Evolutionary conservation across 257 asterid species (phyloP).

Genomic region (Solanum clarkiae): DNA sequence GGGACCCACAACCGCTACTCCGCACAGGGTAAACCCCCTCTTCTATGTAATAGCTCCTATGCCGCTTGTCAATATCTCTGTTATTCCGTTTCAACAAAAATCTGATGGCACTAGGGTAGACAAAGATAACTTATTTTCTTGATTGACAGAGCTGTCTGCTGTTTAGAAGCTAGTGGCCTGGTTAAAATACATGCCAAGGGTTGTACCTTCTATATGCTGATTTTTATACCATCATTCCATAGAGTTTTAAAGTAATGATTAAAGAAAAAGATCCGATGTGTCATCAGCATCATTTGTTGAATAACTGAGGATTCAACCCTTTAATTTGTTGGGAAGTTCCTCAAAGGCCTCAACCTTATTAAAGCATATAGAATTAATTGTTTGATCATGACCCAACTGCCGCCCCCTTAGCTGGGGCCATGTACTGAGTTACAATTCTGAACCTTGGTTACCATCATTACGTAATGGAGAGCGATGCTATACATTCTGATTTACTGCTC

Average conservation of each 20-base stretch:
- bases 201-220: background rate
- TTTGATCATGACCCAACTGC: background rate
- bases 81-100: background rate
- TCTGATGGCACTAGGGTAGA: background rate
- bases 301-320: background rate
- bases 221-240: background rate
- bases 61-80: background rate
- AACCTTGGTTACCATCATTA: background rate
- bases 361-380: background rate
- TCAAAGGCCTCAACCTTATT: background rate
- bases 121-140: background rate
- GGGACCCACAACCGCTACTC: too few relatives aligned
- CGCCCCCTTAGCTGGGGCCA: background rate
- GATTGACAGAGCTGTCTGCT: background rate
- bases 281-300: background rate
- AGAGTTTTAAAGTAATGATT: background rate
- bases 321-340: background rate
- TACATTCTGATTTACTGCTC: background rate
- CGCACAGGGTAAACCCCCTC: too few relatives aligned
- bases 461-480: background rate
- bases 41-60: background rate
- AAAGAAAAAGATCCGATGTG: background rate
- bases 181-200: background rate
- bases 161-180: background rate
- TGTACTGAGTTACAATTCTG: background rate